Evolutionary conservation across 2,329 filamentous ascomycete genomes (phyloP), one percentile per base, ranked within the genome.

Genomic region (Colletotrichum sublineola): DNA sequence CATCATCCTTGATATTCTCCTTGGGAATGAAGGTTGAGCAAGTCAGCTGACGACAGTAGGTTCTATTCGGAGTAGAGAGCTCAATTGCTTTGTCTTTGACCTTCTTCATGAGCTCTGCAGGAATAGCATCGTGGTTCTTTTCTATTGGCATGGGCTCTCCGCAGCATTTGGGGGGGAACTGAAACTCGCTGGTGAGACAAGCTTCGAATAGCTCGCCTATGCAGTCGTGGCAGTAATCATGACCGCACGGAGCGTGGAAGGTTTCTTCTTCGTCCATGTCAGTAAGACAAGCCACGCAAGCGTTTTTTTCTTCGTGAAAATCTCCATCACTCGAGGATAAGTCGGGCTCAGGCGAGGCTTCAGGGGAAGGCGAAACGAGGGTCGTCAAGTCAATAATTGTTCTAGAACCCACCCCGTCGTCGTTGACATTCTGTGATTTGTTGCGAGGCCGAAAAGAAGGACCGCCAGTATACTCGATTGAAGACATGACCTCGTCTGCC

Each of bases 121-220:
- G 29, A 67, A 56, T 14, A 67, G 14, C 11, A 5, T 38, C 5
- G 12, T 33, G 8, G 12, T 62, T 9, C 20, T 5, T 5, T 0
- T 78, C 76, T 0, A 86, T 61, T 0, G 82, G 77, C 6, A 91
- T 86, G 0, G 77, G 68, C 36, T 83, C 74, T 0, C 75, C 70
- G 75, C 88, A 90, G 78, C 89, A 91, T 1, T 82, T 81, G 0
- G 89, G 88, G 0, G 89, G 89, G 68, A 89, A 91, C 0, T 88
- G 75, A 0, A 83, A 80, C 67, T 90, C 86, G 72, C 90, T 86
- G 0, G 69, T 78, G 31, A 87, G 80, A 0, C 86, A 81, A 0
- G 76, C 66, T 1, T 71, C n/a, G 76, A 90, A 87, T 0, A 90
- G 81, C 0, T 73, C 67, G 2, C 75, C 75, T 0, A 91, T 74